These are phyloP conservation scores for Penstemon davidsonii DNA, from an alignment of 257 asterid genomes.

Conservation along the genomic window DNA sequence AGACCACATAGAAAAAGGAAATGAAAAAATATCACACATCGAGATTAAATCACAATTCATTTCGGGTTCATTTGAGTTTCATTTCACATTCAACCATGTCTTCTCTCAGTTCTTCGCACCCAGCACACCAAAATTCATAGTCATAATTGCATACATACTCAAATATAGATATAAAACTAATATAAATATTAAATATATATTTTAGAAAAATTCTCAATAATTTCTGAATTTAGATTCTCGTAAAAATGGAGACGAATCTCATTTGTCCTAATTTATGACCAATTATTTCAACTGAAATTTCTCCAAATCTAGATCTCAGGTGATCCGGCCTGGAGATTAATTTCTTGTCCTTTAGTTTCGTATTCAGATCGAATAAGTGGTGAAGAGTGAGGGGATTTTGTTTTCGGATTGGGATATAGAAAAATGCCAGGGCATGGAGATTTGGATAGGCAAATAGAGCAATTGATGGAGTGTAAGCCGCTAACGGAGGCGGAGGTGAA, in stretches of 20 bases:
- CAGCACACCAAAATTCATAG: neutral
- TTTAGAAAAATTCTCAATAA: neutral
- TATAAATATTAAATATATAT: neutral
- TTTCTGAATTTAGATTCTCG: constrained; percentile 29
- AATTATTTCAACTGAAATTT: neutral
- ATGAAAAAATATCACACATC: too few relatives aligned
- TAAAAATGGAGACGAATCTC: constrained; percentile 31
- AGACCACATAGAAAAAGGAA: neutral
- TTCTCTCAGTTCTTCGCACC: constrained; percentile 28
- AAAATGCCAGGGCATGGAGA: constrained; percentile 85
- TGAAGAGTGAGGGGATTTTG: neutral
- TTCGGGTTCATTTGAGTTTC: constrained; percentile 41
- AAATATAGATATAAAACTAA: constrained; percentile 9
- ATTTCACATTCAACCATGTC: constrained; percentile 51
- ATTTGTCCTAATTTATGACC: constrained; percentile 26
- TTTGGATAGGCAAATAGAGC: constrained; percentile 88
- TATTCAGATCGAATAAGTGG: constrained; percentile 44
- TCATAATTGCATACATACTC: constrained; percentile 2
- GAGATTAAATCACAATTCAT: constrained; percentile 29
- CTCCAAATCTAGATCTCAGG: constrained; percentile 39
- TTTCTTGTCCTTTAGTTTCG: constrained; percentile 21
- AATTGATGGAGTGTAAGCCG: constrained; percentile 91
- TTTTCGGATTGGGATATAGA: neutral
- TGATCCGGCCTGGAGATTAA: neutral
- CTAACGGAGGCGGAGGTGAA: constrained; percentile 78